A percentile compares a stretch with the other conserved stretches of the same genome.
These are phyloP conservation scores for Nothophaeocryptopus gaeumannii DNA, from an alignment of 2,329 filamentous ascomycete species.

Conservation along the genomic window DNA sequence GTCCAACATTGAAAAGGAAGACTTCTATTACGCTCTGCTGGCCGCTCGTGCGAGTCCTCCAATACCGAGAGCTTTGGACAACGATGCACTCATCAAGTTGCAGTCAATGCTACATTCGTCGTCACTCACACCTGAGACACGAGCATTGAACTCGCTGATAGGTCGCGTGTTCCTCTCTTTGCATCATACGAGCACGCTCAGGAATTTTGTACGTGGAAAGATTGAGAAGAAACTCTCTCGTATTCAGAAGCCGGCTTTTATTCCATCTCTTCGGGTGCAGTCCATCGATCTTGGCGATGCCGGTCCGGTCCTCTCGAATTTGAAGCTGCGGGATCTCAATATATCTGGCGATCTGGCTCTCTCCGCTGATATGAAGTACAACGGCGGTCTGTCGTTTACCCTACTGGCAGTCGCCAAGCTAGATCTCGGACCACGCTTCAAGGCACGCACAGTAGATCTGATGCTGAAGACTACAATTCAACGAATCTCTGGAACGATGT, in stretches of 20 bases:
- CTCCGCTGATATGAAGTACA: conserved; percentile 84
- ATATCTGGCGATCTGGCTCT: conserved; percentile 86
- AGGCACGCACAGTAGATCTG: conserved; percentile 83
- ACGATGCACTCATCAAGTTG: conserved; percentile 81
- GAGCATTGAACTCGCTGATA: conserved; percentile 90
- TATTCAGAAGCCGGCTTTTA: conserved; percentile 86
- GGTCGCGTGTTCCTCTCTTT: conserved; percentile 84
- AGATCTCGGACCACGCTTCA: conserved; percentile 84
- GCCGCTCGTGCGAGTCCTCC: conserved; percentile 67
- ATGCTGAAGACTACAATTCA: conserved; percentile 82
- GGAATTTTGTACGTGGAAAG: conserved; percentile 75
- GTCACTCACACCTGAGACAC: conserved; percentile 74
- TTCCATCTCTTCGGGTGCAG: conserved; percentile 78
- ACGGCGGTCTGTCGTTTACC: conserved; percentile 83
- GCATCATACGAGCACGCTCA: conserved; percentile 79
- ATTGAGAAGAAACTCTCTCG: conserved; percentile 94
- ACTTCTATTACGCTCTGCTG: conserved; percentile 93
- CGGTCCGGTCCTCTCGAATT: conserved; percentile 84
- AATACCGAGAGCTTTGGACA: conserved; percentile 71
- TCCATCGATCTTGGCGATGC: conserved; percentile 83
- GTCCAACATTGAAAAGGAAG: conserved; percentile 93
- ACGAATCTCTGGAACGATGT: conserved; percentile 77
- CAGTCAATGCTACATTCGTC: conserved; percentile 89
- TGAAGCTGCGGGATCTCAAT: conserved; percentile 80
- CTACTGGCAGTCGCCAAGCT: conserved; percentile 91